Base-by-base conservation (phyloP, 768 basidiomycete genomes). In the Pisolithus tinctorius region DNA sequence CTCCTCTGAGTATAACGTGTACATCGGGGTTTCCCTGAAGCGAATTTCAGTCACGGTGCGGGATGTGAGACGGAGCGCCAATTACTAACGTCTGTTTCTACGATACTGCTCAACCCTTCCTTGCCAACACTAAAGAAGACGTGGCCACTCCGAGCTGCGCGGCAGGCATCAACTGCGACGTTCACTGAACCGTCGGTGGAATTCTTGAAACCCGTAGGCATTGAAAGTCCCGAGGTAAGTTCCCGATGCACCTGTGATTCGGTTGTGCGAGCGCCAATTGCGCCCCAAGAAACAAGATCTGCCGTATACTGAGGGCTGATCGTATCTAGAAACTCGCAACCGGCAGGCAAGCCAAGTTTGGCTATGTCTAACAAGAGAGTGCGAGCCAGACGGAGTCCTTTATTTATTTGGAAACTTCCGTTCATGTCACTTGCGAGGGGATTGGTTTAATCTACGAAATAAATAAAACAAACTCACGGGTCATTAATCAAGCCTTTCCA, bases 401-500 rank as follows among this genome's bases (percentile, higher is more conserved):
- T 88, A 80, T 99, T 99, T 70, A 98, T 98, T 58, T 93, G 88
- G 82, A 89, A 97, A 62, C 76, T 83, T 48, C 85, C 80, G 69
- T 97, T 93, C 74, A 97, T 83, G 49, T 92, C 89, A 6, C 66
- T 67, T 46, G 31, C 5, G 27, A 16, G 3, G 14, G 10, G 0
- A 8, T 45, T 7, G 23, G n/a, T 26, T 7, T 23, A 59, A 51
- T 41, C 34, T 41, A 45, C n/a, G 26, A 38, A 6, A 6, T 10
- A 26, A 16, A 13, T 2, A 40, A 40, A 6, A 6, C n/a, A n/a
- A 9, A 5, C 66, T 10, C 53, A 67, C 66, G 95, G 94, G 62
- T 97, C 93, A 64, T 97, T 98, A 71, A 98, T 97, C 55, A 98
- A 81, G 36, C 95, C 95, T 68, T 99, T 99, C 95, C 95, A 99